Conservation (phyloP, 352 stramenopile genomes). For the Globisporangium polare region DNA sequence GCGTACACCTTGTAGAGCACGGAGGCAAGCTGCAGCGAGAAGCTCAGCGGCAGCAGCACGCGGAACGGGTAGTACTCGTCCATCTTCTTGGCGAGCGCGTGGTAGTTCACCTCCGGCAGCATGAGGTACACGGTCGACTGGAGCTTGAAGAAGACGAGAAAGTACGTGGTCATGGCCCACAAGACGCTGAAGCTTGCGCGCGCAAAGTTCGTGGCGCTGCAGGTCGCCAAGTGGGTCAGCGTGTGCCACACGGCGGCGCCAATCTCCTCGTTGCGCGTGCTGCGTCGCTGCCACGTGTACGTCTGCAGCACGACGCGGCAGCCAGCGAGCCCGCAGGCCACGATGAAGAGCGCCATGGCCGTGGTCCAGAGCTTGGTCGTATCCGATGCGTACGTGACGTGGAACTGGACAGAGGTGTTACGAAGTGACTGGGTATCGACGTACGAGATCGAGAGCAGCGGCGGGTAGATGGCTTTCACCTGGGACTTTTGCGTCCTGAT, state of each 20-base stretch:
- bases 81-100: constrained; percentile 37
- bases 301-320: constrained; percentile 66
- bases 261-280: constrained; percentile 64
- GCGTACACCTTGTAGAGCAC: constrained; percentile 67
- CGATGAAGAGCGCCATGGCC: constrained; percentile 68
- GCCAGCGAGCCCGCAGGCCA: constrained; percentile 48
- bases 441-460: constrained; percentile 79
- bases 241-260: constrained; percentile 47
- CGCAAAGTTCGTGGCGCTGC: constrained; percentile 37
- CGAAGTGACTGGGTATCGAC: constrained; percentile 37
- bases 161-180: constrained; percentile 83
- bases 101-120: constrained; percentile 66
- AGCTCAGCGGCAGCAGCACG: constrained; percentile 74
- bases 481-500: constrained; percentile 47
- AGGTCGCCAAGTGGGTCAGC: constrained; percentile 35
- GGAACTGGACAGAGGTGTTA: constrained; percentile 46
- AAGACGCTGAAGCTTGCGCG: constrained; percentile 50
- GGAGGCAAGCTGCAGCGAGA: constrained; percentile 77
- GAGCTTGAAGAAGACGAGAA: constrained; percentile 94
- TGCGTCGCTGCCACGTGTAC: constrained; percentile 86
- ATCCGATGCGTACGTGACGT: constrained; percentile 86
- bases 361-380: constrained; percentile 75
- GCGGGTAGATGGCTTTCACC: constrained; percentile 54
- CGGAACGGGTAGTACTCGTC: constrained; percentile 89
- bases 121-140: constrained; percentile 87